Evolutionary conservation across 805 yeast genomes (phyloP), one percentile per base, ranked within the genome.

Genomic region (Wickerhamiella occidentalis): DNA sequence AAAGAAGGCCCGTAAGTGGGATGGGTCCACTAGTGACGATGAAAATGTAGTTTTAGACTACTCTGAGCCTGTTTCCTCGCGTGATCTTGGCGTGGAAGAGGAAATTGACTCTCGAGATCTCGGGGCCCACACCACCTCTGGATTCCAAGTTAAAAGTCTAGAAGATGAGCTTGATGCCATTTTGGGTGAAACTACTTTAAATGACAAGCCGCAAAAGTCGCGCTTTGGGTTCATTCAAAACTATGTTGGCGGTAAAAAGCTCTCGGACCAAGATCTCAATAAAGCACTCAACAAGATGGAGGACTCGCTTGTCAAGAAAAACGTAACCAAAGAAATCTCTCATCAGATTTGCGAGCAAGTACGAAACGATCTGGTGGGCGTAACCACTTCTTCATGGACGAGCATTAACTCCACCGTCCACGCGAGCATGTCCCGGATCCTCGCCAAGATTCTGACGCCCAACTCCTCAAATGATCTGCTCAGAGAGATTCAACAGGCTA

Each of bases 281-380:
- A 77, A 79, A 40, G 79, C 85, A 1, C 67, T 84, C 19, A 71
- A 71, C 36, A 77, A 79, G 40, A 74, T 92, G 65, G 74, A 77
- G 49, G 82, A 84, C 51, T 94, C 85, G 58, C 69, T 90, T 49
- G 76, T 92, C 53, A 72, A 81, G 54, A 90, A 88, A 58, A 90
- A 90, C 59, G 92, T 90, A 28, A 92, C 96, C 2, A 92, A 94
- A 9, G 84, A 82, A 51, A 94, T 87, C 2, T 92, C 97, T 0
- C 77, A 72, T 37, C 73, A 76, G 42, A 72, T 90, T 44, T 77
- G 85, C 40, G 74, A 77, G 13, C 80, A 79, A 51, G 86, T 92
- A 35, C 80, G 79, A 49, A 72, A 73, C 54, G 80, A 79, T 51
- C 64, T 92, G 41, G 68, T 79, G 2, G 94, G 92, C 1, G 77